Evolutionary conservation across 2,329 filamentous ascomycete species (phyloP).

Genomic region (Aspergillus tamarii): DNA sequence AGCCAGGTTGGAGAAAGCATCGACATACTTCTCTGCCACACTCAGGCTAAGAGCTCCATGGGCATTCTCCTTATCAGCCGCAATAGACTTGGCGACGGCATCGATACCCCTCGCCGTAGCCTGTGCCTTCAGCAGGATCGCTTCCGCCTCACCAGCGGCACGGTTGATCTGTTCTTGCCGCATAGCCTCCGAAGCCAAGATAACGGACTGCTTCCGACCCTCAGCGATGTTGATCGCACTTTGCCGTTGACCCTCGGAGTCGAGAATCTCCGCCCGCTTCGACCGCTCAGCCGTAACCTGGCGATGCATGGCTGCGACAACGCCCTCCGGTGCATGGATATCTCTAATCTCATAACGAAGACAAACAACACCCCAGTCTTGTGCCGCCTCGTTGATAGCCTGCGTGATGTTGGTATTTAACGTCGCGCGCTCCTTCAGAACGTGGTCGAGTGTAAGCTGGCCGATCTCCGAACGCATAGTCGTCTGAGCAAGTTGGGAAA

Average conservation of each 20-base stretch:
- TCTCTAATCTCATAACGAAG: constrained; percentile 97
- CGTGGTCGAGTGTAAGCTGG: constrained; percentile 93
- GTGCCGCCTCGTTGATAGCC: constrained; percentile 95
- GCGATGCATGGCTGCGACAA: constrained; percentile 97
- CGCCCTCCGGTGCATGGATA: constrained; percentile 90
- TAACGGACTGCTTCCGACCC: constrained; percentile 94
- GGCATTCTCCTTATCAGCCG: constrained; percentile 72
- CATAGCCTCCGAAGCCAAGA: constrained; percentile 90
- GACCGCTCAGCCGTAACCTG: constrained; percentile 96
- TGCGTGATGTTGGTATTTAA: constrained; percentile 99
- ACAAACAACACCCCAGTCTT: constrained; percentile 95
- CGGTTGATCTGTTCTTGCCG: constrained; percentile 90
- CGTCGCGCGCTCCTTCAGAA: constrained; percentile 92
- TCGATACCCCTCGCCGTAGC: constrained; percentile 90
- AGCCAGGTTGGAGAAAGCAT: constrained; percentile 87
- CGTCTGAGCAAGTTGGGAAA: constrained; percentile 95
- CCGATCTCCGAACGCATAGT: constrained; percentile 99
- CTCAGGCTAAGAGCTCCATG: constrained; percentile 82
- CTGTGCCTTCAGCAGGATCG: constrained; percentile 80
- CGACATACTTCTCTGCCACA: constrained; percentile 97
- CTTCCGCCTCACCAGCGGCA: constrained; percentile 90
- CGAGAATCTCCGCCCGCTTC: constrained; percentile 96
- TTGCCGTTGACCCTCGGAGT: constrained; percentile 95
- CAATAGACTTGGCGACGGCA: constrained; percentile 76
- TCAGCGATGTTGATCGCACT: constrained; percentile 99